Evolutionary conservation across 2,329 filamentous ascomycete genomes (phyloP).

Genomic region (Colletotrichum gloeosporioides): DNA sequence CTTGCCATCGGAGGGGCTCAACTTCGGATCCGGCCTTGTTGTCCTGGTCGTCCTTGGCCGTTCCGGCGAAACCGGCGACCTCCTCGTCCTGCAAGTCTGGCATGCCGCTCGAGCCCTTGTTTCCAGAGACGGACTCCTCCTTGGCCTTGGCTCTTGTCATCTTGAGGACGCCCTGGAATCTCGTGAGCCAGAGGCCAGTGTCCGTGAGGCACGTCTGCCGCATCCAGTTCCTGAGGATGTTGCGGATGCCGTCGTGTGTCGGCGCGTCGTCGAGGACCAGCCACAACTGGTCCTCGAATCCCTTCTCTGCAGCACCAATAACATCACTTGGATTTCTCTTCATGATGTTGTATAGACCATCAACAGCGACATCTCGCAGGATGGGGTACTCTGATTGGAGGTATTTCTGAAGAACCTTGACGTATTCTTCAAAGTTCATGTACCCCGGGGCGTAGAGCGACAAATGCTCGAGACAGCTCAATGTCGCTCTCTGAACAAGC

Average conservation of each 20-base stretch:
- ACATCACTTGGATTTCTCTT: conserved; percentile 88
- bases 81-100: conserved; percentile 96
- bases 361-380: conserved; percentile 80
- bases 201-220: conserved; percentile 84
- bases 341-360: conserved; percentile 94
- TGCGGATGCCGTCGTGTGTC: conserved; percentile 79
- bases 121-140: conserved; percentile 51
- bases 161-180: conserved; percentile 87
- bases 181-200: conserved; percentile 84
- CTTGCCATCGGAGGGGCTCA: conserved; percentile 93
- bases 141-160: conserved; percentile 78
- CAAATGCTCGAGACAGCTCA: conserved; percentile 87
- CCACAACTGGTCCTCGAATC: conserved; percentile 92
- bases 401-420: conserved; percentile 80
- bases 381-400: conserved; percentile 72
- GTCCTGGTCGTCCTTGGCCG: conserved; percentile 57
- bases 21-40: conserved; percentile 66
- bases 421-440: conserved; percentile 84
- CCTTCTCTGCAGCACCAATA: conserved; percentile 73
- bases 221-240: conserved; percentile 91
- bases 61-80: conserved; percentile 84
- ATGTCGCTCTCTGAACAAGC: conserved; percentile 75
- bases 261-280: conserved; percentile 81
- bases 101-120: conserved; percentile 51
- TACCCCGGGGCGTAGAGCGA: conserved; percentile 90